phyloP scores from a whole-genome alignment of 352 stramenopile species.

The Pythium folliculosum region DNA sequence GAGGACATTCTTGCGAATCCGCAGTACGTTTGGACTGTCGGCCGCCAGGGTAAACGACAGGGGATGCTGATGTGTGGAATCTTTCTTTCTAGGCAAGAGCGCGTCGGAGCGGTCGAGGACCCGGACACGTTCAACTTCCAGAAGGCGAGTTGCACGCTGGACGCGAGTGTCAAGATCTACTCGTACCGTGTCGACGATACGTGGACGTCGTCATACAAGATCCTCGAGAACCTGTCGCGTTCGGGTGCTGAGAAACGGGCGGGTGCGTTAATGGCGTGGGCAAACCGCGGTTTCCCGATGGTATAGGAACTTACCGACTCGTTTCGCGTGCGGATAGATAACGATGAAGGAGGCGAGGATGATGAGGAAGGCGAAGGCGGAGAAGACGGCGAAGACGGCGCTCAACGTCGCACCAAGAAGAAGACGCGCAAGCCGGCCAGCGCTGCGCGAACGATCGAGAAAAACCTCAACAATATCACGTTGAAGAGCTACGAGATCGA shows the following conservation, averaged over 20 bases:
- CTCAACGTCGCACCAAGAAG: constrained; percentile 23
- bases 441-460: constrained; percentile 78
- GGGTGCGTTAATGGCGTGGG: not conserved
- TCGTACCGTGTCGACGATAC: constrained; percentile 98
- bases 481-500: constrained; percentile 86
- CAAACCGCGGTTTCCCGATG: no score
- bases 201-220: constrained; percentile 96
- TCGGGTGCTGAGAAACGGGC: constrained; percentile 61
- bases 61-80: not conserved
- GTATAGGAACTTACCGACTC: not conserved
- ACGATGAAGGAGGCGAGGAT: constrained; percentile 21
- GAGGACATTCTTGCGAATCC: constrained; percentile 89
- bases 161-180: constrained; percentile 99
- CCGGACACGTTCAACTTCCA: constrained; percentile 95
- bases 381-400: constrained; percentile 26
- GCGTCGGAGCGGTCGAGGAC: constrained; percentile 36
- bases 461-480: constrained; percentile 88
- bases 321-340: not conserved
- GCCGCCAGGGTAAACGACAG: not conserved
- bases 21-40: constrained; percentile 35
- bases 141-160: constrained; percentile 97
- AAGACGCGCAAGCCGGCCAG: constrained; percentile 55
- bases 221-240: constrained; percentile 97
- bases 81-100: constrained; percentile 11
- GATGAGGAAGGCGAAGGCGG: constrained; percentile 33